Base-by-base conservation (phyloP, 2,329 filamentous ascomycete species). In the Seiridium cupressi region DNA sequence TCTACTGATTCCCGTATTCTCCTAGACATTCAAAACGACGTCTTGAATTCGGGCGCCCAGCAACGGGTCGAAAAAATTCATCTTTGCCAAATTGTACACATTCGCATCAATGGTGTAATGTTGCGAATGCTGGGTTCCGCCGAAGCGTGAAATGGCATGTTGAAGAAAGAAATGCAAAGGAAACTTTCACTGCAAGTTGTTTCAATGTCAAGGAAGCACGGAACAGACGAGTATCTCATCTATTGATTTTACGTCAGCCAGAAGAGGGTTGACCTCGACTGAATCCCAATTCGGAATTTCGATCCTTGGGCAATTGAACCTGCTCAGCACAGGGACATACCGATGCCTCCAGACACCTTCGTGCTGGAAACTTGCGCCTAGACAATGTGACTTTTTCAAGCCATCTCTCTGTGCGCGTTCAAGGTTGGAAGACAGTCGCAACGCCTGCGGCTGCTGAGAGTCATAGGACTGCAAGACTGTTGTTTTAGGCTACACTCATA, bases 1-100 rank as follows among this genome's bases (percentile, higher is more conserved):
- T 82, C 81, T 82, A 80, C 81, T 83, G 80, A 84, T 84, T 83
- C 81, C 81, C 80, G 78, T 72, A 75, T 74, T 79, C 66, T 84
- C 81, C 72, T 74, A 63, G 77, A 83, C 69, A 72, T 75, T 75
- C 80, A 83, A 81, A 76, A 83, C 81, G 81, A 80, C 74, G 71
- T 80, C 80, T 84, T 77, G 72, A 81, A 79, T 70, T 73, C 77
- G 77, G 79, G 81, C 79, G 81, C 81, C 80, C 80, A 84, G 81
- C 80, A 83, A 81, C 74, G 80, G 81, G 81, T 77, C 64, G 61
- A 72, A 69, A 58, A 58, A 35, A 32, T 78, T 70, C 38, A 72
- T 83, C 77, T 83, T 74, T 82, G 81, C 81, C 82, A 84, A 80
- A 71, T 79, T 78, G 80, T 82, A 83, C 81, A 84, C 79, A 80